Base-by-base conservation (phyloP, 176 grass and related monocot genomes). In the Ampelocalamus luodianensis region DNA sequence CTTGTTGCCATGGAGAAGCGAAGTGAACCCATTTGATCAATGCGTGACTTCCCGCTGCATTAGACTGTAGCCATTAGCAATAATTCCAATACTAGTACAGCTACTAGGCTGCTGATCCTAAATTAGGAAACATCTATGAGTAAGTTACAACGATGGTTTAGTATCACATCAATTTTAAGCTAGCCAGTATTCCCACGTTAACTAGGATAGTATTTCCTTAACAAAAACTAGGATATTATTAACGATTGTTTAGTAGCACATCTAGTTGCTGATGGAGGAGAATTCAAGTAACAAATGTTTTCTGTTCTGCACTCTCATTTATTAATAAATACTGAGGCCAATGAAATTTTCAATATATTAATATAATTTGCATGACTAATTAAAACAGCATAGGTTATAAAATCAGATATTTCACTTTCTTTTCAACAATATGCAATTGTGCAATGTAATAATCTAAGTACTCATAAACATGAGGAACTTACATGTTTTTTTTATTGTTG, bases 401-500 rank as follows among this genome's bases (percentile, higher is more conserved):
- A 38, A 36, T 48, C 77, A 53, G 10, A 68, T 62, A 16, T 77
- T 45, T 44, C 2, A 14, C 24, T 44, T 22, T 76, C 9, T 85
- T 77, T 73, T 85, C 5, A 42, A 56, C 34, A 67, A 48, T 60
- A 16, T n/a, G 9, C 20, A 48, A 34, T 74, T 74, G 10, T 65
- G 36, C 24, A 17, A 46, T 22, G 12, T 42, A 32, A 85, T 58
- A 45, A 23, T 85, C 12, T 14, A n/a, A 50, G 27, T 72, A 55
- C 60, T 62, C 60, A 18, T 34, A 61, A 64, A 14, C 32, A 64
- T 12, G 29, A 49, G 42, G 81, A 68, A 74, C 50, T 68, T 79
- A 79, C 20, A 51, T 74, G 5, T 77, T 44, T 87, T 90, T 87
- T 90, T 72, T 53, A 56, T 22, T 78, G 44, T 85, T 74, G 39